Percentiles rank a stretch among this genome's conserved stretches.
Evolutionary conservation across 2,329 filamentous ascomycete species (phyloP).

Genomic region (Colletotrichum eleusines): DNA sequence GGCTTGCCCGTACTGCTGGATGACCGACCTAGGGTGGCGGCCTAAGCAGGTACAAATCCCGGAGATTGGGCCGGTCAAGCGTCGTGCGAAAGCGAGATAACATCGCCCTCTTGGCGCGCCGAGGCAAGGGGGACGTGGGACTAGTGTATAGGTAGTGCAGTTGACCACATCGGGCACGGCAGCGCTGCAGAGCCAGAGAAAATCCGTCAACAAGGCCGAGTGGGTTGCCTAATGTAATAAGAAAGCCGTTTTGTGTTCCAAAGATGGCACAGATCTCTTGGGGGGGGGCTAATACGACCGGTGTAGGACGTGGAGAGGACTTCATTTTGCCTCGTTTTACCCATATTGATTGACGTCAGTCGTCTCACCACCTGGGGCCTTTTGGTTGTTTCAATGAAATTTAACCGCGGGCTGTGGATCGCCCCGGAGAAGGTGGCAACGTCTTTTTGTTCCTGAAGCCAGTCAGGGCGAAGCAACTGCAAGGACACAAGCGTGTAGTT

Average conservation of each 20-base stretch:
- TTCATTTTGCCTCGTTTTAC: conserved; percentile 20
- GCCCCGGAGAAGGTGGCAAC: not conserved
- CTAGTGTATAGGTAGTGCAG: not conserved
- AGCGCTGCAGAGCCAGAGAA: conserved; percentile 9
- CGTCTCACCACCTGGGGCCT: not conserved
- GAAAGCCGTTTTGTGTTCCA: conserved; percentile 9
- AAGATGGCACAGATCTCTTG: not conserved
- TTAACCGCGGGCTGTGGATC: not conserved
- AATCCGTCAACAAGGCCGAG: not conserved
- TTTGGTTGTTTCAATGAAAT: not conserved
- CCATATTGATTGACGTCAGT: conserved; percentile 24
- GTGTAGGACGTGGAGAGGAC: conserved; percentile 6
- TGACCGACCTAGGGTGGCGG: conserved; percentile 4
- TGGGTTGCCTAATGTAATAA: conserved; percentile 1
- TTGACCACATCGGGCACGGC: not conserved
- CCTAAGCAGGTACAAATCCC: conserved; percentile 24
- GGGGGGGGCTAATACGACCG: not conserved
- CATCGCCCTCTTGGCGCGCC: conserved; percentile 20
- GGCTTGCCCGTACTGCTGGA: conserved; percentile 15
- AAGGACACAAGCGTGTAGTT: not conserved
- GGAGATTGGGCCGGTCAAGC: conserved; percentile 37
- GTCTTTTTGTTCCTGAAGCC: not conserved
- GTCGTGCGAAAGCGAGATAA: conserved; percentile 38
- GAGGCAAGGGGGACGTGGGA: conserved; percentile 17
- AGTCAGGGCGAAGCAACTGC: not conserved